Percentiles rank a stretch among this genome's conserved stretches.
phyloP scores from a whole-genome alignment of 2,329 filamentous ascomycete genomes.

The Aspergillus proliferans region DNA sequence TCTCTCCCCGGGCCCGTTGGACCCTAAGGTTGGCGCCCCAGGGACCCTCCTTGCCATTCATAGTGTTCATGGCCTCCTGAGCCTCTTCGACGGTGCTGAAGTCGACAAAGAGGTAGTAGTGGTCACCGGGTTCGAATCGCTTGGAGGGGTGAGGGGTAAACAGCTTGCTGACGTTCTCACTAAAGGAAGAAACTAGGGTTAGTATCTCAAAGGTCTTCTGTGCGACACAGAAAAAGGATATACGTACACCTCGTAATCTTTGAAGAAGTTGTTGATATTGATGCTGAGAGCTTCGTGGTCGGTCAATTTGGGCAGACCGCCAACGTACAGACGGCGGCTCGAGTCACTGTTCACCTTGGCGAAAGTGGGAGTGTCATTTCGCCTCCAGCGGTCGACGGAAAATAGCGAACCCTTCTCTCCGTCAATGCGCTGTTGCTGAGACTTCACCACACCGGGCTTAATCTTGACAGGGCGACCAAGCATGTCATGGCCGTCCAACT shows the following conservation, averaged over 20 bases:
- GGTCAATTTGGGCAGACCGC: conserved; percentile 40
- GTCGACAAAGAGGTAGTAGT: conserved; percentile 63
- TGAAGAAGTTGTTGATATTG: conserved; percentile 41
- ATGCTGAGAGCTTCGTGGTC: conserved; percentile 37
- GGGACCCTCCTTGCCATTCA: conserved; percentile 36
- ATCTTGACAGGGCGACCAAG: conserved; percentile 57
- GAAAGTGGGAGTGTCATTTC: conserved; percentile 33
- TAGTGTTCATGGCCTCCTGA: conserved; percentile 42
- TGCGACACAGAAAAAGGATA: background rate
- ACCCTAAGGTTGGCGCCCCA: conserved; percentile 37
- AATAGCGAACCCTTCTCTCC: conserved; percentile 16
- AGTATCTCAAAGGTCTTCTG: background rate
- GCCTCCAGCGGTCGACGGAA: conserved; percentile 39
- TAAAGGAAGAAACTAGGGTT: conserved; percentile 8
- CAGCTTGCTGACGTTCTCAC: conserved; percentile 44
- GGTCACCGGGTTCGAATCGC: conserved; percentile 46
- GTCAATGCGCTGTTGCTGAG: conserved; percentile 14
- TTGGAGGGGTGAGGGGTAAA: conserved; percentile 56
- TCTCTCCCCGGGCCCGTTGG: conserved; percentile 35
- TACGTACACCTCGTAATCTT: conserved; percentile 38
- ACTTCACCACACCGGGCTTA: conserved; percentile 58
- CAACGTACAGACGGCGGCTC: conserved; percentile 42
- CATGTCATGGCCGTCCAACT: conserved; percentile 50
- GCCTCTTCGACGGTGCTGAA: conserved; percentile 52
- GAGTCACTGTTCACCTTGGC: conserved; percentile 30